Evolutionary conservation across 176 grass and related monocot species (phyloP), one percentile per base, ranked within the genome.

Genomic region (Triticum monococcum): DNA sequence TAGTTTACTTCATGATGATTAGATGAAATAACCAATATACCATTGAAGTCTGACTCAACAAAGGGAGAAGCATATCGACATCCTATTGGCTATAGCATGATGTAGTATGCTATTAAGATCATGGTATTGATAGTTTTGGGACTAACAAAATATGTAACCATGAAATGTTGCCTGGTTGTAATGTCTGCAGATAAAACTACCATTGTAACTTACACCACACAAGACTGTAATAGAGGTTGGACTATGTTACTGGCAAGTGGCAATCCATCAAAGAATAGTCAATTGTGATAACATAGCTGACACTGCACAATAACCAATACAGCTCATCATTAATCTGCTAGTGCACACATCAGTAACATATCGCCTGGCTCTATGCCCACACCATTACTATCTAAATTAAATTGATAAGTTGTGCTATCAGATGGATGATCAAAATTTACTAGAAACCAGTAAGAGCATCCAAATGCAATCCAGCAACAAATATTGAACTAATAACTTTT

Each of bases 121-220:
- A 20, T 12, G n/a, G 84, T 82, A 69, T 63, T 52, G n/a, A 50
- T 17, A 72, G 35, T 54, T 72, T 77, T 63, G 28, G 62, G 16
- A 64, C 24, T 64, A 78, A 2, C 32, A 66, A 23, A 66, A 16
- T 32, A 78, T 25, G 50, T 16, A 81, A 9, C 30, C 65, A 65
- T 24, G 8, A 86, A 72, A 11, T 54, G 16, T 83, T 79, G 23
- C 56, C 25, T 13, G 24, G 46, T 84, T 16, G 16, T 10, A 84
- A 40, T 30, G 75, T 50, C 75, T 84, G 64, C n/a, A 70, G 30
- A 50, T 28, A 69, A 60, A 68, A 73, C 38, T 80, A 61, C 78
- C 38, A 70, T 24, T 68, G 33, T 59, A 69, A 31, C 40, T 75
- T 84, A 70, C 63, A n/a, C 18, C 13, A 13, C 65, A 75, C 52